phyloP scores from a whole-genome alignment of 306 rosid species.

The Lupinus albus region DNA sequence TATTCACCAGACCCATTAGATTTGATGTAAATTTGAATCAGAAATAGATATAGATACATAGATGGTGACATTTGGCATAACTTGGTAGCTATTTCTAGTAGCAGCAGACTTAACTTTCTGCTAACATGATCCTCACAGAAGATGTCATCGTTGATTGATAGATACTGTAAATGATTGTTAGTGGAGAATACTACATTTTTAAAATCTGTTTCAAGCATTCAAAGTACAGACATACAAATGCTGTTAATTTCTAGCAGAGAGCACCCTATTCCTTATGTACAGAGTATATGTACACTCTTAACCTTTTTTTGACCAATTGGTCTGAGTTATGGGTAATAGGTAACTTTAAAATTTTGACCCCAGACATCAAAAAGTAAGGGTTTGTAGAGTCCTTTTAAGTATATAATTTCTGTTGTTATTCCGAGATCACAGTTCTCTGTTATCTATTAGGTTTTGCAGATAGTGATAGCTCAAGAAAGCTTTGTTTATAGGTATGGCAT shows the following conservation, averaged over 20 bases:
- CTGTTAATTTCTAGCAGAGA: background rate
- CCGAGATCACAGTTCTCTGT: no score
- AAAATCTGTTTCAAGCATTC: slow-evolving; percentile 14
- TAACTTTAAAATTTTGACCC: background rate
- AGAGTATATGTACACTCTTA: slow-evolving; percentile 15
- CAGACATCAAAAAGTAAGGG: background rate
- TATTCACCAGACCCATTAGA: slow-evolving; percentile 41
- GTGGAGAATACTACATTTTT: background rate
- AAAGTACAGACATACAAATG: background rate
- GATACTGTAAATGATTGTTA: background rate
- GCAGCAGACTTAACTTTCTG: slow-evolving; percentile 21
- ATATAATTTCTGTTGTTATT: background rate
- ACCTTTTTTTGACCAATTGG: background rate
- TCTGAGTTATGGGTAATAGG: no score
- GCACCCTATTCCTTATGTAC: slow-evolving; percentile 26
- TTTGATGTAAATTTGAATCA: slow-evolving; percentile 5
- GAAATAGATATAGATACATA: slow-evolving; percentile 18
- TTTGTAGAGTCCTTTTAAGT: background rate
- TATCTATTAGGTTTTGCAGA: no score
- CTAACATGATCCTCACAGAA: slow-evolving; percentile 26
- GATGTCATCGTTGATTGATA: slow-evolving; percentile 1
- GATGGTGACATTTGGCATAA: slow-evolving; percentile 7
- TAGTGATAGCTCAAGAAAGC: no score
- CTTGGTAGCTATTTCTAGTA: background rate
- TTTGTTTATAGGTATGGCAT: background rate